phyloP scores from a whole-genome alignment of 2,329 filamentous ascomycete species.

The Grosmannia penicillata region DNA sequence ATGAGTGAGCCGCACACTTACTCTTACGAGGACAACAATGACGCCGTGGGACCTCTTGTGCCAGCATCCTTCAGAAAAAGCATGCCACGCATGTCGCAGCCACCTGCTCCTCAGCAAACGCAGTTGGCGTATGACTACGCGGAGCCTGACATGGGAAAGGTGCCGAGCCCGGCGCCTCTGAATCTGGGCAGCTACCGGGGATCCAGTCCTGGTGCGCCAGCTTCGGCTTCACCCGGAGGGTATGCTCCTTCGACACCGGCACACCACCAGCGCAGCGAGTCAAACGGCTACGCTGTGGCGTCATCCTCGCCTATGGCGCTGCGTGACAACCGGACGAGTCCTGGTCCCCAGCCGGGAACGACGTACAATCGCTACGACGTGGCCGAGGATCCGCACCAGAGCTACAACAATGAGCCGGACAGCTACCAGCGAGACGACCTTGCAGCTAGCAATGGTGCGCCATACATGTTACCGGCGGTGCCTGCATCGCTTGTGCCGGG shows the following conservation, averaged over 20 bases:
- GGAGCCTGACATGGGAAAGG: conserved; percentile 10
- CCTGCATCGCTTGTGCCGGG: conserved; percentile 47
- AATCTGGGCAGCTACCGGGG: conserved; percentile 23
- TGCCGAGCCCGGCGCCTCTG: conserved; percentile 28
- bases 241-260: conserved; percentile 12
- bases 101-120: conserved; percentile 4
- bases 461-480: conserved; percentile 30
- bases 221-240: conserved; percentile 15
- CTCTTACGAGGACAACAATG: conserved; percentile 49
- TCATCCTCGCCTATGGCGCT: conserved; percentile 6
- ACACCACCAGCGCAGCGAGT: conserved; percentile 3
- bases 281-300: background rate
- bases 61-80: conserved; percentile 14
- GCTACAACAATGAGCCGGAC: conserved; percentile 22
- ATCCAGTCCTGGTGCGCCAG: conserved; percentile 8
- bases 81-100: conserved; percentile 12
- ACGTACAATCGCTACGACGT: conserved; percentile 12
- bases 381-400: conserved; percentile 18
- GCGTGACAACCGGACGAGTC: conserved; percentile 1
- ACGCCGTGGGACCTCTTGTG: conserved; percentile 24
- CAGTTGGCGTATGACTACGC: conserved; percentile 6
- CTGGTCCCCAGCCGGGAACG: background rate
- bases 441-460: too few species aligned
- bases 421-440: conserved; percentile 10
- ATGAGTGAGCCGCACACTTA: conserved; percentile 34